Evolutionary conservation across 176 grass and related monocot species (phyloP).

Genomic region (Olyra latifolia): DNA sequence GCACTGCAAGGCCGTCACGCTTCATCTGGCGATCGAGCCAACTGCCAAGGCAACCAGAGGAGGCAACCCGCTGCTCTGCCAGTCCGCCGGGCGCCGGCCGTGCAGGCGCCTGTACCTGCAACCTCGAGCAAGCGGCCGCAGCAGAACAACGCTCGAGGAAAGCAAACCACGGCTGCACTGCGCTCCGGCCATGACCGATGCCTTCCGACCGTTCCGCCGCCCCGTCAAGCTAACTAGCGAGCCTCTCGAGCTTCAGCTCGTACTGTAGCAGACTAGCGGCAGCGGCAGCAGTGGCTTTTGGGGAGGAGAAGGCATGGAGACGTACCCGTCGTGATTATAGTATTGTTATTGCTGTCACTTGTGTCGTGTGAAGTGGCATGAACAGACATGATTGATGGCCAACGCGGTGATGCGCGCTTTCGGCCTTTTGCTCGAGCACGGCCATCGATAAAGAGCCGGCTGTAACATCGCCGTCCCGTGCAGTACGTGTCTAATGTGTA

Average conservation of each 20-base stretch:
- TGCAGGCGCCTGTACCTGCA: background rate
- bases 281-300: no score
- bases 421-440: conserved; percentile 26
- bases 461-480: background rate
- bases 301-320: no score
- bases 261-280: no score
- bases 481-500: background rate
- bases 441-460: conserved; percentile 21
- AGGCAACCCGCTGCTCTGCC: background rate
- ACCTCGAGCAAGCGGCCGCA: background rate
- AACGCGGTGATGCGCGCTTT: background rate
- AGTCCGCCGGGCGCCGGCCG: background rate
- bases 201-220: background rate
- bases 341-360: conserved; percentile 39
- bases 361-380: background rate
- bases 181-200: background rate
- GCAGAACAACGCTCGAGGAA: background rate
- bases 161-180: background rate
- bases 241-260: background rate
- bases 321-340: conserved; percentile 28
- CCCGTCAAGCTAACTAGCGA: background rate
- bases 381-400: conserved; percentile 22
- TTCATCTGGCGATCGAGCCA: conserved; percentile 4
- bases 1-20: background rate
- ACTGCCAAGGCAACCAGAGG: background rate